Evolutionary conservation across 1,284 basidiomycete species (phyloP).

Genomic region (Melanopsichium pennsylvanicum): DNA sequence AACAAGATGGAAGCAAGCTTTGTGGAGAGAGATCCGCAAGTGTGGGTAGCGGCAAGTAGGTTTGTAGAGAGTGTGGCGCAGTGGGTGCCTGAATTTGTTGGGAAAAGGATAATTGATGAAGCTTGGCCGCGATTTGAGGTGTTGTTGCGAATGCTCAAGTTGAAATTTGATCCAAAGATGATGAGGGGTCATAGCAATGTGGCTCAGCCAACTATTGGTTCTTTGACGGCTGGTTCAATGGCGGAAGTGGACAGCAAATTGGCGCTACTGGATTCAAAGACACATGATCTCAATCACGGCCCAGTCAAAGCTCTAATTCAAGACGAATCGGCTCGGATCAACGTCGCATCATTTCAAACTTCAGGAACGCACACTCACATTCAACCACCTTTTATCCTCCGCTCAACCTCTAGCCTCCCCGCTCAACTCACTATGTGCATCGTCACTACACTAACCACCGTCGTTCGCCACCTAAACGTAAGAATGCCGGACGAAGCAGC

Average conservation of each 20-base stretch:
- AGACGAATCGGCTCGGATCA: background rate
- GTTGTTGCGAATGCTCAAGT: conserved; percentile 30
- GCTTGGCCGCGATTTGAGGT: conserved; percentile 54
- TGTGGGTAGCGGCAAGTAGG: conserved; percentile 50
- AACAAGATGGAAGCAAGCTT: conserved; percentile 12
- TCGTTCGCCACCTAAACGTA: conserved; percentile 7
- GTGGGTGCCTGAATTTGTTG: conserved; percentile 49
- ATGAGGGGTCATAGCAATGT: background rate
- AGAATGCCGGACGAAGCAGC: conserved; percentile 28
- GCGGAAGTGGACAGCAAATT: background rate
- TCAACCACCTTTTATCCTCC: conserved; percentile 23
- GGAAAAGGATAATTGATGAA: conserved; percentile 47
- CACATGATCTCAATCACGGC: background rate
- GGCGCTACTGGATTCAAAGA: conserved; percentile 1
- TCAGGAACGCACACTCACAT: background rate
- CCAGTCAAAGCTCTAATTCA: conserved; percentile 2
- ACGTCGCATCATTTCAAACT: background rate
- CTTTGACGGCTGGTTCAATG: too few species aligned
- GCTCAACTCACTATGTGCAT: conserved; percentile 30
- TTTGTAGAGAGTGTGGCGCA: conserved; percentile 37
- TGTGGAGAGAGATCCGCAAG: conserved; percentile 45
- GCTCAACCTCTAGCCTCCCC: conserved; percentile 11
- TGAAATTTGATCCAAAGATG: conserved; percentile 25
- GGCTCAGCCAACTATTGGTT: too few species aligned
- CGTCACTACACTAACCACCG: conserved; percentile 14